Base-by-base conservation (phyloP, 139 green algal species). In the Chlorella sp. region DNA sequence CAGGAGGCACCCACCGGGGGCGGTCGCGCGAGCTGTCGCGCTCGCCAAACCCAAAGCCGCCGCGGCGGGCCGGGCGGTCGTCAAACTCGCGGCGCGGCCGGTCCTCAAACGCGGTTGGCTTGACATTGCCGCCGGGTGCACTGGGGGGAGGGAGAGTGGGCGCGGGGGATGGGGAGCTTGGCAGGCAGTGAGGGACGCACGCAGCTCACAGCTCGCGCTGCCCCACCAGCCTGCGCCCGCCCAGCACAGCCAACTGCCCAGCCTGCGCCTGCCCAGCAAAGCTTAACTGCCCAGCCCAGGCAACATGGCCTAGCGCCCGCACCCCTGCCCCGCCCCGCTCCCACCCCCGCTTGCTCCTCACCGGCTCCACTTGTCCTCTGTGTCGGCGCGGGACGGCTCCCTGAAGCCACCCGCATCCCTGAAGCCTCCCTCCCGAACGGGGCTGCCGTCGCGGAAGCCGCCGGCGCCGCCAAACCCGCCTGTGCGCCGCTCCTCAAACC, bases 361-460 rank as follows among this genome's bases (percentile, higher is more conserved):
- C 78, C 73, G 81, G 60, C 85, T 79, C 93, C 93, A 95, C 68
- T 86, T 66, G 64, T 93, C 91, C 68, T 91, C 92, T 3, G 57
- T 87, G 90, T 95, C 91, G 34, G 91, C 91, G 28, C 89, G 71
- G 19, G 90, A 92, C 0, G 90, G 82, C 28, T 86, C 92, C 18
- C 89, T 36, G 87, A 89, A 90, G 40, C 71, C 42, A 24, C 60
- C 81, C 40, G 18, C 30, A 37, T n/a, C n/a, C n/a, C 39, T 69
- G 87, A 30, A 15, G 34, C 60, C 64, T 2, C 64, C 21, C 7
- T 9, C 64, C 21, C 21, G 11, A 18, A 12, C 40, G 12, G 82
- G 34, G 66, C 60, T 77, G 40, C 90, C 64, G 26, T 94, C 92
- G n/a, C 89, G 24, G 81, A 90, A 91, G 68, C 89, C 14, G 75